phyloP scores from a whole-genome alignment of 2,329 filamentous ascomycete genomes.

The Verticillium longisporum region DNA sequence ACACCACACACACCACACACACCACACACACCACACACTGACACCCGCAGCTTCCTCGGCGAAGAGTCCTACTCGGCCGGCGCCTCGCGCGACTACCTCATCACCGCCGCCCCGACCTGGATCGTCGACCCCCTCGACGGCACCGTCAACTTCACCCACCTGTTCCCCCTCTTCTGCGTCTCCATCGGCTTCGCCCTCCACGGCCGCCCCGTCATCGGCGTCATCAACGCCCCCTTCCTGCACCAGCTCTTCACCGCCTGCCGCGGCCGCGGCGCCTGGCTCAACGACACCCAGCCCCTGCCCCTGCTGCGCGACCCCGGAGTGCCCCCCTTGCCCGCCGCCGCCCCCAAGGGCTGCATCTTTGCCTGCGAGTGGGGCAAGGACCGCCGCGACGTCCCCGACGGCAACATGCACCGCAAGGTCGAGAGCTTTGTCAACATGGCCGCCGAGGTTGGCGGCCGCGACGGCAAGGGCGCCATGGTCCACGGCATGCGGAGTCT shows the following conservation, averaged over 20 bases:
- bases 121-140: constrained; percentile 71
- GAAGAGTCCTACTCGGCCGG: constrained; percentile 71
- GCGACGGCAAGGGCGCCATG: constrained; percentile 66
- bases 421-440: constrained; percentile 70
- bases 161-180: constrained; percentile 77
- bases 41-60: constrained; percentile 56
- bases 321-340: constrained; percentile 53
- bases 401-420: constrained; percentile 65
- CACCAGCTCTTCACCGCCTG: constrained; percentile 65
- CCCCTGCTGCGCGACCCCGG: constrained; percentile 54
- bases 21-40: neutral
- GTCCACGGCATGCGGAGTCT: constrained; percentile 69
- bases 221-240: constrained; percentile 67
- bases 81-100: constrained; percentile 60
- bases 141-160: constrained; percentile 76
- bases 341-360: constrained; percentile 62
- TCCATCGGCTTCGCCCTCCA: constrained; percentile 63
- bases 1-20: too few relatives aligned
- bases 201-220: constrained; percentile 56
- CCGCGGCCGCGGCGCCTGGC: constrained; percentile 58
- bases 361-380: constrained; percentile 78
- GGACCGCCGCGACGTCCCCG: constrained; percentile 58
- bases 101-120: constrained; percentile 61
- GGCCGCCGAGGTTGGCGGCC: constrained; percentile 57
- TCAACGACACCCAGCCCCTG: constrained; percentile 57